Conservation (phyloP, 805 yeast genomes). For the Spathaspora gorwiae region DNA sequence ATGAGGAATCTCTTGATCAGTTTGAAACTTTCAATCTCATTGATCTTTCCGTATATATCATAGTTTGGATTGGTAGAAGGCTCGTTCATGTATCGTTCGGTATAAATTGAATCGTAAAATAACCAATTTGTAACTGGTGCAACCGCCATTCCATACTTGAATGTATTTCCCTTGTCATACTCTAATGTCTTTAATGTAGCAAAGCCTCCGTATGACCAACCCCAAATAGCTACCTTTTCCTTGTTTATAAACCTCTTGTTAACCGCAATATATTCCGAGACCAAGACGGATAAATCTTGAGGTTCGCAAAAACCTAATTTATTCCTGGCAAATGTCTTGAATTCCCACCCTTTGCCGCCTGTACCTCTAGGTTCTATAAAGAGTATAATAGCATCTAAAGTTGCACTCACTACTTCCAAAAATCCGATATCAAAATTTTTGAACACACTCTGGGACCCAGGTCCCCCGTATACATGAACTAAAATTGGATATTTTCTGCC, state of each 20-base stretch:
- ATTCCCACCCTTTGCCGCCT: constrained; percentile 72
- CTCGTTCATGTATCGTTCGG: constrained; percentile 89
- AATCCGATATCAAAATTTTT: constrained; percentile 47
- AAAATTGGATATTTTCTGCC: constrained; percentile 53
- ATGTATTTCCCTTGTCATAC: constrained; percentile 65
- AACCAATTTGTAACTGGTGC: constrained; percentile 98
- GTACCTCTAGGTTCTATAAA: constrained; percentile 80
- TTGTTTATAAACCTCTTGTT: constrained; percentile 48
- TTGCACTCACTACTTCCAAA: constrained; percentile 55
- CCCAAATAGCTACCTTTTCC: constrained; percentile 81
- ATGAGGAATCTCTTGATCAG: constrained; percentile 63
- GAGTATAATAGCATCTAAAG: constrained; percentile 56
- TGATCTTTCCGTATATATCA: constrained; percentile 45
- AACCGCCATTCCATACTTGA: constrained; percentile 88
- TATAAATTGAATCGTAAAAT: constrained; percentile 86
- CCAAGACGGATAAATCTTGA: constrained; percentile 53
- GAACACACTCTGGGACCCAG: constrained; percentile 63
- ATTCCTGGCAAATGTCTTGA: constrained; percentile 50
- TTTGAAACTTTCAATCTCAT: constrained; percentile 52
- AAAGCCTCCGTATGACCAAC: constrained; percentile 98
- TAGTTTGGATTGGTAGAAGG: constrained; percentile 76
- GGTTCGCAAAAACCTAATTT: constrained; percentile 76
- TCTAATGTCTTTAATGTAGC: constrained; percentile 88
- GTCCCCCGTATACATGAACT: constrained; percentile 75
- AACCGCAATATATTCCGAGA: constrained; percentile 44